Base-by-base conservation (phyloP, 2,329 filamentous ascomycete species). In the Coniochaeta ligniaria region DNA sequence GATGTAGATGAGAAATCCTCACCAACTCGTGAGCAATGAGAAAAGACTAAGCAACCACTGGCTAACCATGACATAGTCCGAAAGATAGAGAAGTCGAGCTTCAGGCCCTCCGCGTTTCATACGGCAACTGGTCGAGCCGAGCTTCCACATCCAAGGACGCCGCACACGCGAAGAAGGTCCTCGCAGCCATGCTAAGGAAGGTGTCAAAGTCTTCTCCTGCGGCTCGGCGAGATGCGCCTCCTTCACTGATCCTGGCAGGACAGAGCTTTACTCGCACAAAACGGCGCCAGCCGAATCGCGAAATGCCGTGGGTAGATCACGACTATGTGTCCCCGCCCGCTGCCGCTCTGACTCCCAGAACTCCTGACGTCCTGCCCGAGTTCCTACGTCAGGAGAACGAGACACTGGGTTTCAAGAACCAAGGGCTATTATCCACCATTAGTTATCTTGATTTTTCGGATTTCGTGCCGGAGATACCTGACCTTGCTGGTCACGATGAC, bases 401-500 rank as follows among this genome's bases (percentile, higher is more conserved):
- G 14, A 52, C 24, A 12, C 22, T 31, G 14, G 47, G 22, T n/a
- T 31, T 31, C 26, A 31, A 52, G 24, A 52, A 52, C 26, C 47
- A 52, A 9, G 47, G 47, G 14, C 47, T 52, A 24, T 31, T 52
- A 22, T 28, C 14, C 9, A 52, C 47, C 22, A 52, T 52, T 24
- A 14, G 24, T 8, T 31, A 52, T 22, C 47, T 52, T 17, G 47
- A 52, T 22, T 52, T 52, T 24, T 52, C 47, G 24, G 47, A 52
- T 31, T 24, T 52, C 3, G 14, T 9, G 9, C 2, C 47, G 24
- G 47, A 28, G 47, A 12, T 11, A 17, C 47, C 16, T 9, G 24
- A 52, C 2, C n/a, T 31, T 6, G 2, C 3, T 31, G 26, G 47
- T 72, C 71, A 71, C 62, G 47, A 31, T 52, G 47, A 52, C 12